Evolutionary conservation across 495 filamentous ascomycete species (phyloP), one percentile per base, ranked within the genome.

Genomic region (Xylaria curta): DNA sequence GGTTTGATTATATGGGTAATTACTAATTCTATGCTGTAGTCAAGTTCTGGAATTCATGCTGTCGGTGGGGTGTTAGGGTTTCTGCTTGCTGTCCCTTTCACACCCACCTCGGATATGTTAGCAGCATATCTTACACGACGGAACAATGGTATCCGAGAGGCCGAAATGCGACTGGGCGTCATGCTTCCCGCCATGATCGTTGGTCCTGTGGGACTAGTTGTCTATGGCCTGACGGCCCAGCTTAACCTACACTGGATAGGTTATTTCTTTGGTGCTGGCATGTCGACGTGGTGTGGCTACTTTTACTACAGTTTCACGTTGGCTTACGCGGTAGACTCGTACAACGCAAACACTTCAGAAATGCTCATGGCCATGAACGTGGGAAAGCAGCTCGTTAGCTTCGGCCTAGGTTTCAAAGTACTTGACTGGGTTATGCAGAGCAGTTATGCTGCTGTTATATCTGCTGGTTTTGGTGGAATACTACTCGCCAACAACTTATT

Each of bases 301-400:
- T 89, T 90, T 69, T 90, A 83, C 73, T 90, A 89, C 76, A 84
- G 82, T 8, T 88, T 89, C 69, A 87, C 86, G n/a, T 79, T 90
- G 9, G 88, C 87, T 6, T 89, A 90, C 54, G 86, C 87, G 4
- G 86, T 92, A 36, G 90, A 92, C 73, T 87, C 83, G 65, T 91
- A 93, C 78, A 90, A 89, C 71, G 85, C 85, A 36, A 82, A 90
- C 51, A 81, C 88, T 0, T 87, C 87, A 17, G 86, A 87, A 62
- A 87, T 91, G 76, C 85, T 90, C 71, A 88, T 91, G 15, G 81
- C 85, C 49, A 88, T 89, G 71, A 90, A 89, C 4, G 82, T 90
- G 5, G 86, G 89, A 44, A 91, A 91, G 80, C 89, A 91, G 70
- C 75, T 87, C 0, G 86, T 88, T 28, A 84, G 80, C 33, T 83